Evolutionary conservation across 78 protist species (phyloP).

Genomic region (Protostelium mycophagum): DNA sequence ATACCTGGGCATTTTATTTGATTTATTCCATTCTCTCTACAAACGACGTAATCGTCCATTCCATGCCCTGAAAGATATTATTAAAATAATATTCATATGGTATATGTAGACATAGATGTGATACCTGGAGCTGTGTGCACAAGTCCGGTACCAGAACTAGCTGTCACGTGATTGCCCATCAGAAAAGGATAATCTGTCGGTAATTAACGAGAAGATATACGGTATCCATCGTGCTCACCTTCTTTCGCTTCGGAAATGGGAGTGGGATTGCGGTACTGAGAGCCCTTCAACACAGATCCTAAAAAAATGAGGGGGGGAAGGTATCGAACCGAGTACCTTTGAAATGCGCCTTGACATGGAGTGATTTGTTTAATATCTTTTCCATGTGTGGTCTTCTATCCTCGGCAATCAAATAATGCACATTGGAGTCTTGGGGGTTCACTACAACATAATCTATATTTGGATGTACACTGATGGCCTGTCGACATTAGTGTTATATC

Average conservation of each 20-base stretch:
- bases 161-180: constrained; percentile 67
- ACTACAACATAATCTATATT: constrained; percentile 35
- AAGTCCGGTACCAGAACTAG: constrained; percentile 85
- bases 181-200: constrained; percentile 26
- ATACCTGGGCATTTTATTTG: not conserved
- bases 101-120: not conserved
- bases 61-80: constrained; percentile 75
- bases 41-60: constrained; percentile 70
- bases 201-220: not conserved
- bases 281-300: not conserved
- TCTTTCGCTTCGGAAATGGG: not conserved
- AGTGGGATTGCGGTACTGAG: not conserved
- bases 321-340: too few relatives aligned
- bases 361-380: not conserved
- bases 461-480: constrained; percentile 51
- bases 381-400: not conserved
- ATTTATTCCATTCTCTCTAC: not conserved
- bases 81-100: not conserved
- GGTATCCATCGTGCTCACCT: not conserved
- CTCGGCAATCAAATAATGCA: not conserved
- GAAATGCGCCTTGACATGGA: too few relatives aligned
- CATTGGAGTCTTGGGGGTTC: not conserved
- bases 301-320: not conserved
- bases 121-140: constrained; percentile 91
- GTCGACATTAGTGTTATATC: not conserved